Evolutionary conservation across 2,329 filamentous ascomycete genomes (phyloP).

Genomic region (Fusarium nodosum): DNA sequence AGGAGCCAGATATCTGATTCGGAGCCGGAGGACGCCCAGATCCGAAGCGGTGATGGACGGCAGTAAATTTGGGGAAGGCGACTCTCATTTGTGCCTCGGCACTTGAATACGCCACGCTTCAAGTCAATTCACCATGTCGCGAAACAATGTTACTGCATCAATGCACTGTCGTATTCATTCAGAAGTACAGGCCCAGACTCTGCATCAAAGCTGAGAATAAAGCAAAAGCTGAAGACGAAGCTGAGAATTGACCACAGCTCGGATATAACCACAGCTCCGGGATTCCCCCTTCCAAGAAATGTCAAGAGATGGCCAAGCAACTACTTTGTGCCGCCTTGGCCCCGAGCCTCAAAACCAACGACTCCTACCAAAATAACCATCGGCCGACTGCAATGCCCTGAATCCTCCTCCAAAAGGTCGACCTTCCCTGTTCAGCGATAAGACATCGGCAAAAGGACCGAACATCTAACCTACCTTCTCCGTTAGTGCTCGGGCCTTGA

Average conservation of each 20-base stretch:
- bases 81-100: constrained; percentile 16
- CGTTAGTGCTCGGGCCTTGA: constrained; percentile 35
- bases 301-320: constrained; percentile 14
- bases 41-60: constrained; percentile 3
- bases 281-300: constrained; percentile 1
- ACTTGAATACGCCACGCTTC: not conserved
- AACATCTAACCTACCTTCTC: constrained; percentile 14
- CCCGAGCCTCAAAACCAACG: constrained; percentile 6
- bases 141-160: constrained; percentile 5
- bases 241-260: not conserved
- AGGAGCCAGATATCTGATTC: not conserved
- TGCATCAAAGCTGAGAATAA: not conserved
- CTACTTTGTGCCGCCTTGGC: constrained; percentile 4
- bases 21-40: constrained; percentile 32
- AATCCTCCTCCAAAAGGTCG: not conserved
- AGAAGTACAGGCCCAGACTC: not conserved
- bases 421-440: constrained; percentile 39
- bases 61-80: not conserved
- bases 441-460: constrained; percentile 37
- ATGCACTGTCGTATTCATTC: not conserved
- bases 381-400: not conserved
- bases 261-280: constrained; percentile 4
- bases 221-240: not conserved
- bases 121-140: not conserved
- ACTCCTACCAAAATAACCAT: not conserved